phyloP scores from a whole-genome alignment of 2,329 filamentous ascomycete genomes.

The Aphanocladium album region DNA sequence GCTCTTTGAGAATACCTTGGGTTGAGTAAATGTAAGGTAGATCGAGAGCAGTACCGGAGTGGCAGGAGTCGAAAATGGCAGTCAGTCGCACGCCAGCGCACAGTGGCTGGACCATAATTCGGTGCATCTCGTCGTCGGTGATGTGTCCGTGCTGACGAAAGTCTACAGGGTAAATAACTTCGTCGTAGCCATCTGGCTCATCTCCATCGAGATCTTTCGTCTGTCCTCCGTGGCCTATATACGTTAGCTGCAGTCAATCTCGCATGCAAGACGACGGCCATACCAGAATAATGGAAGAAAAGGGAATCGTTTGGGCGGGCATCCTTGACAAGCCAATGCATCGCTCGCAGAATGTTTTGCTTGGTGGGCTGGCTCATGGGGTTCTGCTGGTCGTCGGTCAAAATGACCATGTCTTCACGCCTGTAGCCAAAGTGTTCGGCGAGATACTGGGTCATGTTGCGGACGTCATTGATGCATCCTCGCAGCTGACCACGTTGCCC shows the following conservation, averaged over 20 bases:
- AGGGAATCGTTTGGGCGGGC: conserved; percentile 87
- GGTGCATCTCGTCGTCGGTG: conserved; percentile 78
- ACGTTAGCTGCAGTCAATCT: conserved; percentile 12
- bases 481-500: conserved; percentile 83
- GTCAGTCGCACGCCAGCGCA: conserved; percentile 53
- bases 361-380: conserved; percentile 97
- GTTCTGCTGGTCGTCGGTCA: conserved; percentile 96
- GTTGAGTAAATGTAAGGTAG: conserved; percentile 66
- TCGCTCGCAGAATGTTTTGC: conserved; percentile 87
- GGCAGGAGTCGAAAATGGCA: conserved; percentile 61
- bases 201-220: conserved; percentile 74
- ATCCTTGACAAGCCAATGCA: conserved; percentile 98
- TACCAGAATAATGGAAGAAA: conserved; percentile 96
- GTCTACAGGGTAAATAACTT: conserved; percentile 80
- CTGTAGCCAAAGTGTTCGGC: conserved; percentile 88
- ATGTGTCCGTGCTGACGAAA: conserved; percentile 76
- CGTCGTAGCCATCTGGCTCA: conserved; percentile 76
- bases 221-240: conserved; percentile 69
- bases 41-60: conserved; percentile 62
- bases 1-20: conserved; percentile 63
- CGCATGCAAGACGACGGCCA: conserved; percentile 20
- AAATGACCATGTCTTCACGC: conserved; percentile 91
- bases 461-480: conserved; percentile 95
- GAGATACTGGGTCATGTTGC: conserved; percentile 92
- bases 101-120: conserved; percentile 60